Percentiles rank a stretch among this genome's conserved stretches.
Evolutionary conservation across 164 flowering plant genomes (phyloP).

Genomic region (Chimonanthus salicifolius): DNA sequence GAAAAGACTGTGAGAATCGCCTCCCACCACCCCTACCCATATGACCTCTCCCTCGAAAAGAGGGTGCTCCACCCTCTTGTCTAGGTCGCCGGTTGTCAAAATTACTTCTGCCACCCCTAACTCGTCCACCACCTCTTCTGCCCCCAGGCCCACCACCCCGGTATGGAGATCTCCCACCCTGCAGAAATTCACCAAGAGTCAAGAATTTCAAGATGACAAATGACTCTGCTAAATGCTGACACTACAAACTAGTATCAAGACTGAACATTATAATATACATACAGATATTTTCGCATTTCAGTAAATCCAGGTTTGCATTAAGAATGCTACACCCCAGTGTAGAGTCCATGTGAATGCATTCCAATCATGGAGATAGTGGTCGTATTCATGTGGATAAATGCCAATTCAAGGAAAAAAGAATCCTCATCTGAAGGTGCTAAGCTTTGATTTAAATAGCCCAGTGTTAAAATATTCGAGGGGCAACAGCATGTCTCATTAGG

Average conservation of each 20-base stretch:
- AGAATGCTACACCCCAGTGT: background rate
- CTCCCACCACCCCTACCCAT: conserved; percentile 29
- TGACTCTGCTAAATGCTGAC: background rate
- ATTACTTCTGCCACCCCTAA: conserved; percentile 27
- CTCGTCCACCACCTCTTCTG: conserved; percentile 34
- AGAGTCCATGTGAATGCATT: too few relatives aligned
- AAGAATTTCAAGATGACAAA: background rate
- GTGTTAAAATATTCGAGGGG: too few relatives aligned
- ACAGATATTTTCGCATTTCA: background rate
- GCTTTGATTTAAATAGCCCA: too few relatives aligned
- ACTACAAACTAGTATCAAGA: background rate
- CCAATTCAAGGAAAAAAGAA: too few relatives aligned
- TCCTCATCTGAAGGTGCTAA: too few relatives aligned
- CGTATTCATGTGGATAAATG: background rate
- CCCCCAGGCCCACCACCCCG: conserved; percentile 33
- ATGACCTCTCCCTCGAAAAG: conserved; percentile 32
- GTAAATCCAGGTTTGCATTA: background rate
- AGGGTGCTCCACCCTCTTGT: conserved; percentile 21
- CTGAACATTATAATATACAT: background rate
- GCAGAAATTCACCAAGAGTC: conserved; percentile 22
- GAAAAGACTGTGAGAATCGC: conserved; percentile 15
- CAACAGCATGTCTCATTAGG: too few relatives aligned
- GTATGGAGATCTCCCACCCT: conserved; percentile 33
- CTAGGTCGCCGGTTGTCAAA: conserved; percentile 20
- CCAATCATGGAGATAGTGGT: background rate